Base-by-base conservation (phyloP, 1,284 basidiomycete species). In the Austroboletus rostrupii region DNA sequence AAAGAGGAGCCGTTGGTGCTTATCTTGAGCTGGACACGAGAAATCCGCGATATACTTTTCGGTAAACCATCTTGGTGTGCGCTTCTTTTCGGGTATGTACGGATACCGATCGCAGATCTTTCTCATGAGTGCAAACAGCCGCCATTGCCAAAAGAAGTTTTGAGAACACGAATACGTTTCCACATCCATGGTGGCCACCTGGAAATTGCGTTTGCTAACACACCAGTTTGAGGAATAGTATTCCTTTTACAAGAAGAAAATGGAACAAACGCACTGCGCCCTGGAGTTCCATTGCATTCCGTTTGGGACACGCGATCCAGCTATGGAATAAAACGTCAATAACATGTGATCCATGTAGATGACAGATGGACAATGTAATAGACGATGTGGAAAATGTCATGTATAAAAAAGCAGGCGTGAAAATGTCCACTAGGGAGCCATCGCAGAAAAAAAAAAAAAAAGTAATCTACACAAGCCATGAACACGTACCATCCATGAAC, bases 31-130 rank as follows among this genome's bases (percentile, higher is more conserved):
- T 16, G 53, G 53, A 36, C 64, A 57, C 12, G 69, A 66, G 32
- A 61, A 60, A 29, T 64, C 56, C 12, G 53, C 56, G 2, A 74
- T 55, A 42, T 73, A 72, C 12, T 56, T 55, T 0, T 67, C 53
- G n/a, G 75, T 66, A 50, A 79, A 71, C 75, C 77, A 83, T 14
- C 70, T 64, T 11, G 80, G 72, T 0, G 74, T 77, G 23, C 78
- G 73, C 13, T 68, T 56, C 35, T 66, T 57, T 2, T 68, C 3
- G 0, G 67, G 65, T 13, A 68, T 67, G 5, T 57, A 52, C 13
- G 31, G 45, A 28, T 75, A 70, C 1, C 53, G 63, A 14, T 62
- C 46, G 40, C 70, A 56, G 13, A 81, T 53, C 60, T 74, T 52
- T 46, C 67, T 54, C 67, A 72, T 67, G 69, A 72, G 63, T 54